These are phyloP conservation scores for Cylindrotheca fusiformis DNA, from an alignment of 108 stramenopile species.

Conservation along the genomic window DNA sequence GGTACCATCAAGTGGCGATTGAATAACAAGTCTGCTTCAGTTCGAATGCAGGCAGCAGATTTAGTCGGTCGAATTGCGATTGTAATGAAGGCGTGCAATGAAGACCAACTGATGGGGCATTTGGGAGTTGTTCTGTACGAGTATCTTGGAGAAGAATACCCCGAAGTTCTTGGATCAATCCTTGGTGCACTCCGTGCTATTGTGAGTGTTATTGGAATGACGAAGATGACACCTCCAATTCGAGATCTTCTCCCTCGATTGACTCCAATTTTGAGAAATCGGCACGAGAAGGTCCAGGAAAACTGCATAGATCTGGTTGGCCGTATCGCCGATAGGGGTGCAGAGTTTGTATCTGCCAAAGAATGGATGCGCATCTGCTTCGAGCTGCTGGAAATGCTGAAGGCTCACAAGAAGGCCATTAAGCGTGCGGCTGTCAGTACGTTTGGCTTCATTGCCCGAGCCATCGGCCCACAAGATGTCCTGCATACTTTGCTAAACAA, in stretches of 20 bases:
- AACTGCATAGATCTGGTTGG: slow-evolving; percentile 97
- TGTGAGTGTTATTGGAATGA: slow-evolving; percentile 98
- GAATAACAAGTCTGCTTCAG: slow-evolving; percentile 96
- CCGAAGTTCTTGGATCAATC: slow-evolving; percentile 95
- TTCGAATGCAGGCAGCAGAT: slow-evolving; percentile 99
- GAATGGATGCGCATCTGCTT: slow-evolving; percentile 99
- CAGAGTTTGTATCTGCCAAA: slow-evolving; percentile 94
- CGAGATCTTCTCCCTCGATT: slow-evolving; percentile 95
- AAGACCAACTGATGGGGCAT: slow-evolving; percentile 98
- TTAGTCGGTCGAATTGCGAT: slow-evolving; percentile 96
- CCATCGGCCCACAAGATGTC: slow-evolving; percentile 99
- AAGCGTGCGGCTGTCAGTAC: slow-evolving; percentile 97
- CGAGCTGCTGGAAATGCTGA: slow-evolving; percentile 97
- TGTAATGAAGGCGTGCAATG: slow-evolving; percentile 96
- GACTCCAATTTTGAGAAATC: slow-evolving; percentile 98
- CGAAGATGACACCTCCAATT: slow-evolving; percentile 97
- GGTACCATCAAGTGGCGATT: slow-evolving; percentile 98
- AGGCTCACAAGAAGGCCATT: slow-evolving; percentile 98
- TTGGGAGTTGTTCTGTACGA: slow-evolving; percentile 98
- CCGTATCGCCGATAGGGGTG: slow-evolving; percentile 96
- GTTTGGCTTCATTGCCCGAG: slow-evolving; percentile 99
- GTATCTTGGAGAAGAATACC: slow-evolving; percentile 99
- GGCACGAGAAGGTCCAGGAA: slow-evolving; percentile 98
- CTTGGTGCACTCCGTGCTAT: slow-evolving; percentile 94
- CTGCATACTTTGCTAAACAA: slow-evolving; percentile 98